Evolutionary conservation across 2,329 filamentous ascomycete species (phyloP).

Genomic region (Colletotrichum higginsianum): DNA sequence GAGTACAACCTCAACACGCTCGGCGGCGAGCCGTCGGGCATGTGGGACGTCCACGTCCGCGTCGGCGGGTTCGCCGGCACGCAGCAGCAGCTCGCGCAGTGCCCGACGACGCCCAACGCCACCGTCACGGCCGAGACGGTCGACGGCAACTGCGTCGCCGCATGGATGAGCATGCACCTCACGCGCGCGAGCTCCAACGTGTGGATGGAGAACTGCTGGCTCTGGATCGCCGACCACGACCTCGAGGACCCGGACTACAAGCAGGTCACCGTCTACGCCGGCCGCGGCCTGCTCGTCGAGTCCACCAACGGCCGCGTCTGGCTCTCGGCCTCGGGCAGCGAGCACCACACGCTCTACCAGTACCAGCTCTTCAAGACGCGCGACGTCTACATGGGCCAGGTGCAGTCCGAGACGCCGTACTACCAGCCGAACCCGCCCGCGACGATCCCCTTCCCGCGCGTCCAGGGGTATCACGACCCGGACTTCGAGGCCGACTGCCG

Average conservation of each 20-base stretch:
- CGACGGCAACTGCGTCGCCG: conserved; percentile 56
- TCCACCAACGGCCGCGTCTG: conserved; percentile 64
- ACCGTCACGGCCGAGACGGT: conserved; percentile 19
- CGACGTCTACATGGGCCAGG: conserved; percentile 74
- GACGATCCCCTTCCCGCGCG: conserved; percentile 67
- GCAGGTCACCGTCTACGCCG: conserved; percentile 67
- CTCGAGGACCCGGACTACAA: conserved; percentile 64
- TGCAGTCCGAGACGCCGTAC: conserved; percentile 81
- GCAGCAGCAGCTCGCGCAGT: conserved; percentile 74
- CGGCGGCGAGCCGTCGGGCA: conserved; percentile 62
- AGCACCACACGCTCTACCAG: conserved; percentile 78
- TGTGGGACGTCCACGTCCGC: conserved; percentile 86
- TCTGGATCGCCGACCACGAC: conserved; percentile 69
- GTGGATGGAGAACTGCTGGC: conserved; percentile 62
- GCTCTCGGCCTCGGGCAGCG: conserved; percentile 75
- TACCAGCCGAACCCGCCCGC: conserved; percentile 77
- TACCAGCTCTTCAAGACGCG: conserved; percentile 75
- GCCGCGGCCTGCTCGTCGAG: conserved; percentile 66
- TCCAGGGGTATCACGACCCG: conserved; percentile 62
- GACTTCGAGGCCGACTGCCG: conserved; percentile 64
- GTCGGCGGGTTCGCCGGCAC: conserved; percentile 82
- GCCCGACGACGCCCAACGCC: conserved; percentile 62
- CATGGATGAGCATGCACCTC: conserved; percentile 61
- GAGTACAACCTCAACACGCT: conserved; percentile 78
- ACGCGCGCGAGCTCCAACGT: conserved; percentile 56